phyloP scores from a whole-genome alignment of 2,329 filamentous ascomycete species.

The Penicillium sp. region DNA sequence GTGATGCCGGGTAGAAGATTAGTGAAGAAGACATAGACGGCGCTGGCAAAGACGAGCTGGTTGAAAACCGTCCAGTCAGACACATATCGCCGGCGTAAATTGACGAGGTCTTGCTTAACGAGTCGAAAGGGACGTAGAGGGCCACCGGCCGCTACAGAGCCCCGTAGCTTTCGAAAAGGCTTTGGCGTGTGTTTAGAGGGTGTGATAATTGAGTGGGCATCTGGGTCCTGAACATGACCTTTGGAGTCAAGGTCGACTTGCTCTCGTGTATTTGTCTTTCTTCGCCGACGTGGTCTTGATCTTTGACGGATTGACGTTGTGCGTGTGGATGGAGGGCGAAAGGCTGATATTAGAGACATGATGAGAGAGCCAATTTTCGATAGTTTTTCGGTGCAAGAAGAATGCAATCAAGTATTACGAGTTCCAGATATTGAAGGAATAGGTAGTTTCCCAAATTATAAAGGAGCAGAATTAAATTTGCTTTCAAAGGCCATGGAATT shows the following conservation, averaged over 20 bases:
- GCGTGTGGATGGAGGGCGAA: constrained; percentile 42
- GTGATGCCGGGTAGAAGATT: constrained; percentile 71
- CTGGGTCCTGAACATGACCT: constrained; percentile 28
- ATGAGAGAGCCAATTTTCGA: constrained; percentile 12
- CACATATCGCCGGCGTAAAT: constrained; percentile 55
- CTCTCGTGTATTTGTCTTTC: constrained; percentile 22
- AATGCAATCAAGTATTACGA: not conserved
- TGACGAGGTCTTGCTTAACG: constrained; percentile 56
- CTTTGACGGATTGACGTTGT: constrained; percentile 35
- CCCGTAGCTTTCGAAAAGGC: constrained; percentile 37
- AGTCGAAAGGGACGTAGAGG: constrained; percentile 61
- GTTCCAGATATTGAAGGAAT: not conserved
- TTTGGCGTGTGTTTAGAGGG: constrained; percentile 47
- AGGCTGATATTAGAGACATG: constrained; percentile 43
- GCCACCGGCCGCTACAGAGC: constrained; percentile 47
- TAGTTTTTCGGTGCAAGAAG: not conserved
- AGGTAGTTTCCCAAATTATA: not conserved
- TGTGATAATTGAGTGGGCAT: constrained; percentile 46
- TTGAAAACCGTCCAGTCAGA: constrained; percentile 67
- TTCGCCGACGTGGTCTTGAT: constrained; percentile 30
- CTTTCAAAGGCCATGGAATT: not conserved
- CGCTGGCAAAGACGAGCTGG: constrained; percentile 67
- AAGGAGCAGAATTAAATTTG: not conserved
- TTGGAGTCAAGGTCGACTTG: constrained; percentile 21
- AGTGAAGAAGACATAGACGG: constrained; percentile 71